These are phyloP conservation scores for Leptographium radiaticola DNA, from an alignment of 2,329 filamentous ascomycete genomes.

Conservation along the genomic window DNA sequence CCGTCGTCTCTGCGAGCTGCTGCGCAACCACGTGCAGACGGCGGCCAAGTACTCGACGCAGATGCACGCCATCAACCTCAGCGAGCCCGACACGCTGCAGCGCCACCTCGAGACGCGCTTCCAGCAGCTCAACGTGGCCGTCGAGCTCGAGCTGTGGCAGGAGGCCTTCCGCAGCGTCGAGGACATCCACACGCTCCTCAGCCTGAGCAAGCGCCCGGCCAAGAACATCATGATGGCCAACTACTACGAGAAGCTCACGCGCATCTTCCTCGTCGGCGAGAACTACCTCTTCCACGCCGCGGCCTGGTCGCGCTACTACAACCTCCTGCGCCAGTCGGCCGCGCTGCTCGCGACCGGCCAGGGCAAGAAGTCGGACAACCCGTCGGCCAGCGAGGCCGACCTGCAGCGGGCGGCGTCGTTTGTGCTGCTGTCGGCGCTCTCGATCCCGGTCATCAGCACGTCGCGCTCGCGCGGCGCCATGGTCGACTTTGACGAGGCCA, in stretches of 20 bases:
- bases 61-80: slow-evolving; percentile 99
- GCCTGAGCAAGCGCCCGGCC: slow-evolving; percentile 90
- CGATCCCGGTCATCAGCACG: slow-evolving; percentile 99
- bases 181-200: slow-evolving; percentile 95
- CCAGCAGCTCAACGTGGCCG: slow-evolving; percentile 94
- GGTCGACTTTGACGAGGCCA: slow-evolving; percentile 90
- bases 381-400: slow-evolving; percentile 75
- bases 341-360: slow-evolving; percentile 71
- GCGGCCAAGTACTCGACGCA: slow-evolving; percentile 97
- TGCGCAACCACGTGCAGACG: slow-evolving; percentile 97
- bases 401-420: slow-evolving; percentile 92
- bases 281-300: slow-evolving; percentile 99
- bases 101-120: slow-evolving; percentile 96
- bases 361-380: slow-evolving; percentile 89
- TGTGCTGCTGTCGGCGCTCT: slow-evolving; percentile 83
- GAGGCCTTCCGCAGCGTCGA: slow-evolving; percentile 98
- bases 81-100: slow-evolving; percentile 92
- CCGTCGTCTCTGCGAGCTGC: slow-evolving; percentile 91
- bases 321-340: slow-evolving; percentile 82
- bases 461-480: slow-evolving; percentile 89
- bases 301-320: slow-evolving; percentile 95
- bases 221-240: slow-evolving; percentile 99
- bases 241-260: slow-evolving; percentile 98
- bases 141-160: slow-evolving; percentile 97
- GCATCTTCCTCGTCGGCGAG: slow-evolving; percentile 97